phyloP scores from a whole-genome alignment of 2,329 filamentous ascomycete species.

The Colletotrichum brevisporum region DNA sequence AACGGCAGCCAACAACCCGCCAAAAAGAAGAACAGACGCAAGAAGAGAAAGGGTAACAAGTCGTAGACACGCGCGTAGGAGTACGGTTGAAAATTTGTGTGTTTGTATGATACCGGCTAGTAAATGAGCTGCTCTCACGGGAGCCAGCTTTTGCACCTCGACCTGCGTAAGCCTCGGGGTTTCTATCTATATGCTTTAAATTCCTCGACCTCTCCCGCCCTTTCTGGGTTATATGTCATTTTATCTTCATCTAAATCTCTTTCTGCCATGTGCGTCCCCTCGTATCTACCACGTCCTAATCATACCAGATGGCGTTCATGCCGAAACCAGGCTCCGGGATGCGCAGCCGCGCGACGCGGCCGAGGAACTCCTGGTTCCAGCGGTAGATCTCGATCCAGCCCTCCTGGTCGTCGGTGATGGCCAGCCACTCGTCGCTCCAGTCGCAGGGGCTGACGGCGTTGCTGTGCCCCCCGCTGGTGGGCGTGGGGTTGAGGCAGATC shows the following conservation, averaged over 20 bases:
- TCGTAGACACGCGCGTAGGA: slow-evolving; percentile 41
- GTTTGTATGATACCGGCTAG: slow-evolving; percentile 35
- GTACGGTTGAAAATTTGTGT: not conserved
- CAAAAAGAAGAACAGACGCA: slow-evolving; percentile 56
- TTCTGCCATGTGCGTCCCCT: not conserved
- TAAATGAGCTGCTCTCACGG: slow-evolving; percentile 16
- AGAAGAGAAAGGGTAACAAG: slow-evolving; percentile 55
- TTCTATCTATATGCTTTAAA: too few species aligned
- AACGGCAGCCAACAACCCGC: slow-evolving; percentile 39
- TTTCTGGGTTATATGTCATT: too few species aligned
- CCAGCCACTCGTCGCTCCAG: slow-evolving; percentile 91
- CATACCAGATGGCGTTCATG: slow-evolving; percentile 98
- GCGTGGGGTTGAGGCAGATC: slow-evolving; percentile 86
- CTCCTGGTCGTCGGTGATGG: slow-evolving; percentile 89
- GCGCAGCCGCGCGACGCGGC: slow-evolving; percentile 81
- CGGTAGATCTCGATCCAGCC: slow-evolving; percentile 91
- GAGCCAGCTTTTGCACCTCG: slow-evolving; percentile 4
- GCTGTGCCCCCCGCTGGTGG: slow-evolving; percentile 88
- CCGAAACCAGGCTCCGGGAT: slow-evolving; percentile 91
- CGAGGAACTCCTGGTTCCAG: slow-evolving; percentile 86
- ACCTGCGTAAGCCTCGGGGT: not conserved
- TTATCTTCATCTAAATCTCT: too few species aligned
- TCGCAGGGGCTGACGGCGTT: slow-evolving; percentile 89
- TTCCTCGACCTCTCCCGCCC: too few species aligned
- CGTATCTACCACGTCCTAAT: slow-evolving; percentile 52